Evolutionary conservation across 495 filamentous ascomycete species (phyloP).

Genomic region (Trichoderma virens): DNA sequence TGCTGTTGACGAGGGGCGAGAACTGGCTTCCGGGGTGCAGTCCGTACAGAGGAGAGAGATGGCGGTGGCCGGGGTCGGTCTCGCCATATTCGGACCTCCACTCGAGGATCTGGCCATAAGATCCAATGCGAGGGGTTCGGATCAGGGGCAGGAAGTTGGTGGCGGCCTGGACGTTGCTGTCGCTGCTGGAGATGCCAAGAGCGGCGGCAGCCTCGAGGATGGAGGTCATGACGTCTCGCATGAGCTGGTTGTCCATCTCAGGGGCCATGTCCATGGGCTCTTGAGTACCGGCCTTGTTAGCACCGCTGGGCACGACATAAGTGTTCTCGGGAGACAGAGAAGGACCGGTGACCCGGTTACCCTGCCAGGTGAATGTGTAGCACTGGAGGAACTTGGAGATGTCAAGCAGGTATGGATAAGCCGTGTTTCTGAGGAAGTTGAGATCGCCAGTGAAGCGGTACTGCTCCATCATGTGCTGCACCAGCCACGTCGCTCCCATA

Average conservation of each 20-base stretch:
- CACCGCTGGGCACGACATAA: constrained; percentile 25
- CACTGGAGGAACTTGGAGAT: constrained; percentile 15
- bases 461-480: constrained; percentile 38
- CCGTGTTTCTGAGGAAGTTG: constrained; percentile 27
- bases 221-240: constrained; percentile 31
- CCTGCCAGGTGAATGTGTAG: constrained; percentile 21
- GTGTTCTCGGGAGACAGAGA: constrained; percentile 45
- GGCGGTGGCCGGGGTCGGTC: constrained; percentile 40
- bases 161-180: constrained; percentile 9
- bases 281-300: constrained; percentile 21
- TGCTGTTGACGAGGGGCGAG: constrained; percentile 6
- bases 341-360: constrained; percentile 34
- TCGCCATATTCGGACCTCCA: constrained; percentile 41
- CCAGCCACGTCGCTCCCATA: constrained; percentile 42
- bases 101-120: constrained; percentile 39
- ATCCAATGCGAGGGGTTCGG: constrained; percentile 24
- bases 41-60: constrained; percentile 41
- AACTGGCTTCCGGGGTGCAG: constrained; percentile 23
- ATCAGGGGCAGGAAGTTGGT: constrained; percentile 17
- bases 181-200: constrained; percentile 17
- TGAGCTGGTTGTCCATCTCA: constrained; percentile 42
- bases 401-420: constrained; percentile 27
- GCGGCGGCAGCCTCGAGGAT: constrained; percentile 23
- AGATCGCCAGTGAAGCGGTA: constrained; percentile 33
- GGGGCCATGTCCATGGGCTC: constrained; percentile 21